These are phyloP conservation scores for Aeminium ludgeri DNA, from an alignment of 495 filamentous ascomycete species.

Conservation along the genomic window DNA sequence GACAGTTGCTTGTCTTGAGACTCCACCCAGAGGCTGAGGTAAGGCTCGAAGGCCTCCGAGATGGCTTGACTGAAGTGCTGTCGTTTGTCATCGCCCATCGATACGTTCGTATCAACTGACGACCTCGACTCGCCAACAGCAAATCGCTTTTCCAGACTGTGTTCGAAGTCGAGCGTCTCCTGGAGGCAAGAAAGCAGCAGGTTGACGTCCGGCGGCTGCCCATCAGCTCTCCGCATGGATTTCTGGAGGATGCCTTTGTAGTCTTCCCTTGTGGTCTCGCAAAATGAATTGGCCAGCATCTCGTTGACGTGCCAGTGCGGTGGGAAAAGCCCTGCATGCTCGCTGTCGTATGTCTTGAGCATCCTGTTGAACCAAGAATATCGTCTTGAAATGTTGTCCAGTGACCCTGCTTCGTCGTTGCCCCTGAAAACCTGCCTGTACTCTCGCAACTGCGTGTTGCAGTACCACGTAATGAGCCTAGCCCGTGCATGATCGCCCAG, in stretches of 20 bases:
- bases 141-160: slow-evolving; percentile 74
- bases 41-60: slow-evolving; percentile 93
- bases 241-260: slow-evolving; percentile 83
- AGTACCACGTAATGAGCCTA: slow-evolving; percentile 85
- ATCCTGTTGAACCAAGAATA: slow-evolving; percentile 96
- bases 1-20: slow-evolving; percentile 84
- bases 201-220: slow-evolving; percentile 78
- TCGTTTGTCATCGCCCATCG: slow-evolving; percentile 61
- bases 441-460: slow-evolving; percentile 90
- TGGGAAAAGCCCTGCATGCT: slow-evolving; percentile 82
- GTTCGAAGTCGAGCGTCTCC: slow-evolving; percentile 95
- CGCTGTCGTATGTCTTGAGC: slow-evolving; percentile 89
- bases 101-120: slow-evolving; percentile 86
- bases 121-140: slow-evolving; percentile 53
- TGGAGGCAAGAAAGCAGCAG: slow-evolving; percentile 80
- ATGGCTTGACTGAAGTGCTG: slow-evolving; percentile 80
- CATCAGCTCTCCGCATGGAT: slow-evolving; percentile 61
- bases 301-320: slow-evolving; percentile 79
- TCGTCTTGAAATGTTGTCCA: slow-evolving; percentile 90
- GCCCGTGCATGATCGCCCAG: slow-evolving; percentile 76
- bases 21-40: slow-evolving; percentile 92
- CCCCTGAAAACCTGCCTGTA: slow-evolving; percentile 90
- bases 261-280: slow-evolving; percentile 87
- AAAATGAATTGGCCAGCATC: slow-evolving; percentile 79
- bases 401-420: slow-evolving; percentile 87